Evolutionary conservation across 1,139 yeast species (phyloP).

Genomic region (Yueomyces sp.): DNA sequence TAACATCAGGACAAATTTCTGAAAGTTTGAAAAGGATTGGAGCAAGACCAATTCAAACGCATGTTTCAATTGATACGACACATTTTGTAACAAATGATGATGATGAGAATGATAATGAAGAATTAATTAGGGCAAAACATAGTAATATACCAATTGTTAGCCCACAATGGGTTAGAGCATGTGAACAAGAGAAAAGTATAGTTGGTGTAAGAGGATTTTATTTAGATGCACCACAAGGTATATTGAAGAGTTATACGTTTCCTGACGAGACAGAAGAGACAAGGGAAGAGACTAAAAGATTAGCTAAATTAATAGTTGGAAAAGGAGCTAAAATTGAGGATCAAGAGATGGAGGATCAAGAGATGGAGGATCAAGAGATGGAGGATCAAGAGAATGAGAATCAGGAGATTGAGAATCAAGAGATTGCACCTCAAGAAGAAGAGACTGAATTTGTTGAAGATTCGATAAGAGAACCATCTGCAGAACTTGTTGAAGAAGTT

Average conservation of each 20-base stretch:
- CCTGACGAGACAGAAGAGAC: conserved; percentile 10
- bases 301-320: conserved; percentile 3
- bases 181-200: conserved; percentile 77
- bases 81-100: conserved; percentile 73
- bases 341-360: neutral
- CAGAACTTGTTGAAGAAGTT: conserved; percentile 1
- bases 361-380: neutral
- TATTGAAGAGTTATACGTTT: conserved; percentile 24
- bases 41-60: conserved; percentile 66
- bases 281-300: conserved; percentile 1
- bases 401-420: neutral
- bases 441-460: conserved; percentile 2
- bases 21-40: conserved; percentile 58
- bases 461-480: conserved; percentile 2
- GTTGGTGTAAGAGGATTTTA: conserved; percentile 88
- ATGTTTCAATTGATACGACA: conserved; percentile 82
- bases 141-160: conserved; percentile 87
- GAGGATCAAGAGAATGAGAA: neutral
- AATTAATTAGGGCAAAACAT: conserved; percentile 58
- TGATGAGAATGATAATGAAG: conserved; percentile 18
- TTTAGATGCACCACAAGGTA: conserved; percentile 32
- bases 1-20: conserved; percentile 49
- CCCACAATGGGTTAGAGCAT: conserved; percentile 95
- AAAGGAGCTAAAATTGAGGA: conserved; percentile 3
- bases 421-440: neutral